Base-by-base conservation (phyloP, 768 basidiomycete species). In the Rhodotorula toruloides region DNA sequence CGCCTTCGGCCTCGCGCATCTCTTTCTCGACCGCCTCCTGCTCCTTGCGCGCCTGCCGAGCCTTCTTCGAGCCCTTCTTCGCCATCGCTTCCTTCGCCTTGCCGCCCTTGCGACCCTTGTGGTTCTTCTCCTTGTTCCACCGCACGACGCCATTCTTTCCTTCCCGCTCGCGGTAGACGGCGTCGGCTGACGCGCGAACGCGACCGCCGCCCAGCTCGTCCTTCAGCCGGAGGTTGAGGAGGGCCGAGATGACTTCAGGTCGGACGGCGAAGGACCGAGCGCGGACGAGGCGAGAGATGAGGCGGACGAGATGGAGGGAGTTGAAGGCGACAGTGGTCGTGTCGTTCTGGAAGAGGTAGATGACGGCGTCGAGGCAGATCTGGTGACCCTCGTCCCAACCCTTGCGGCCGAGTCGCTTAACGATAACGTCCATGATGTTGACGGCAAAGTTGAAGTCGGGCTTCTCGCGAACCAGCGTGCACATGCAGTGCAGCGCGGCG, bases 391-490 rank as follows among this genome's bases (percentile, higher is more conserved):
- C 82, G 78, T 92, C 88, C 92, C 93, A 98, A 27, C 87, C 86
- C 75, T 84, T 87, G 76, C 84, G 85, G 76, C 91, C 92, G 53
- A 98, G 78, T 21, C 85, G 84, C 54, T 87, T 85, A 31, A 97
- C 85, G 63, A 98, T 81, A 55, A 87, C 87, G 66, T 85, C 86
- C 85, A 96, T 90, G 72, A 99, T 83, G 79, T 98, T 96, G 71
- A 84, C 82, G 50, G 89, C 85, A 77, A 97, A 98, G 80, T 98
- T 99, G 85, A 99, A 99, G 79, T 98, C 92, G 21, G 90, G 88
- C 67, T 86, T 84, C 75, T 90, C 86, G 27, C 83, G 82, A 32
- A 91, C 80, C 49, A 98, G 81, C 10, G 87, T 87, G 78, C 92
- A 93, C 83, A 98, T 87, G 78, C 87, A 90, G 75, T 84, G 86